These are phyloP conservation scores for grape (Vitis vinifera) DNA, from an alignment of 164 flowering plant species.

Conservation along the genomic window ASM3070453v1 NC_081805.1:3810501-3811000, in stretches of 20 bases:
- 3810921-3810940: conserved; percentile 33
- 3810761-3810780: conserved; percentile 22
- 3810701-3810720: conserved; percentile 32
- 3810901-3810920: conserved; percentile 23
- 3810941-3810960: conserved; percentile 41
- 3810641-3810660: neutral
- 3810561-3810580: no score
- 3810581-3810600: no score
- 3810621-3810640: neutral
- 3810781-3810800: conserved; percentile 27
- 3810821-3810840: conserved; percentile 7
- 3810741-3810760: conserved; percentile 55
- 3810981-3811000: conserved; percentile 31
- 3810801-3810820: conserved; percentile 20
- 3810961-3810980: conserved; percentile 34
- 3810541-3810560: no score
- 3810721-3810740: conserved; percentile 66
- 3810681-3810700: conserved; percentile 16
- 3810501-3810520: no score
- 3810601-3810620: neutral
- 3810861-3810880: conserved; percentile 18
- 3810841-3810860: conserved; percentile 27
- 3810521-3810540: no score
- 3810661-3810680: conserved; percentile 25
- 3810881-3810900: conserved; percentile 22